Evolutionary conservation across 768 basidiomycete species (phyloP).

Genomic region (Rhodosporidiobolus sp.): DNA sequence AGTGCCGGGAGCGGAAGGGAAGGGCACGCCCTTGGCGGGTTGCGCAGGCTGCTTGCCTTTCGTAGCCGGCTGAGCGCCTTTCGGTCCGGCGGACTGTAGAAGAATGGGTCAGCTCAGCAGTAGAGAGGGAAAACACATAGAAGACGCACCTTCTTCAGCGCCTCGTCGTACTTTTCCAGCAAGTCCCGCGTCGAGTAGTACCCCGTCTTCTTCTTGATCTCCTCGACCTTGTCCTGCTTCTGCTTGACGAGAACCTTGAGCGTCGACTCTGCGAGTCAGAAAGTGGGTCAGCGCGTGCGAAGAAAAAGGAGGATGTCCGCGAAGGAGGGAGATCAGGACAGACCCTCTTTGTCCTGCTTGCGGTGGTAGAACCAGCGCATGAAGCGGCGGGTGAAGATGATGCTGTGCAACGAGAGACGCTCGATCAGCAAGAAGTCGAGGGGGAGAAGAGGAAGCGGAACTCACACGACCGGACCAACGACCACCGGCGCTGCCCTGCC

Average conservation of each 20-base stretch:
- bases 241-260: constrained; percentile 75
- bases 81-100: constrained; percentile 1
- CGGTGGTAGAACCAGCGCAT: constrained; percentile 39
- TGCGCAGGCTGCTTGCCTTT: constrained; percentile 6
- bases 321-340: neutral
- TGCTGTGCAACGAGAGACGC: constrained; percentile 10
- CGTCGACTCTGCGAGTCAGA: constrained; percentile 19
- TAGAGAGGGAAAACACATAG: neutral
- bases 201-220: constrained; percentile 96
- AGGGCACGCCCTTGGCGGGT: neutral
- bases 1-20: constrained; percentile 14
- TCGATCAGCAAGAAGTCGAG: neutral
- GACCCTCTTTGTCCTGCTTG: constrained; percentile 40
- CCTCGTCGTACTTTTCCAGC: constrained; percentile 82
- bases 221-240: constrained; percentile 82
- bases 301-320: no score
- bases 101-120: neutral
- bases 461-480: constrained; percentile 74
- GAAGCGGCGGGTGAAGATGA: constrained; percentile 39
- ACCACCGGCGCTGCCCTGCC: constrained; percentile 59
- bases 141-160: constrained; percentile 37
- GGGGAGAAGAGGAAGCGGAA: constrained; percentile 35
- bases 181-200: constrained; percentile 88
- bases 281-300: neutral
- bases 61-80: neutral